Conservation (phyloP, 2,329 filamentous ascomycete genomes). For the Calonectria pauciramosa region DNA sequence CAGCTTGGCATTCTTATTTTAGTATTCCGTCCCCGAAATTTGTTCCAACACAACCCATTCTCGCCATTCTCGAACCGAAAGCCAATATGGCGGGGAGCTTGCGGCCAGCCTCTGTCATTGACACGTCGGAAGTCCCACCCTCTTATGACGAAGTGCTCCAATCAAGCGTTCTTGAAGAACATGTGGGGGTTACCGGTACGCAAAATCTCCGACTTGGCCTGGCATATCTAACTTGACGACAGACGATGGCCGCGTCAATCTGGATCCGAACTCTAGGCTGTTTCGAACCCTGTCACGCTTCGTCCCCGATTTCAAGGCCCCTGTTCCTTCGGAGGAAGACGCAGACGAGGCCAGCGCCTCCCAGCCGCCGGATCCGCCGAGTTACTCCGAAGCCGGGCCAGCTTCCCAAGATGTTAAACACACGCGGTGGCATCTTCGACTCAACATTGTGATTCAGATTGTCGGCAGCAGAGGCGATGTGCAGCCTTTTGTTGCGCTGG, state of each 20-base stretch:
- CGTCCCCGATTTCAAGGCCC: constrained; percentile 23
- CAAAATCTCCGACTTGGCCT: too few species aligned
- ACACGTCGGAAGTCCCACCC: neutral
- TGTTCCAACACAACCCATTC: neutral
- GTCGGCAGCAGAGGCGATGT: constrained; percentile 83
- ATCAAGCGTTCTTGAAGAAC: neutral
- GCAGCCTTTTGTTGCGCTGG: constrained; percentile 83
- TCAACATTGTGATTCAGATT: constrained; percentile 83
- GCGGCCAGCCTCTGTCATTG: neutral
- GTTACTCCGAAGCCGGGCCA: neutral
- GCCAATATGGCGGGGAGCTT: neutral
- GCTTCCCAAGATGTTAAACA: neutral
- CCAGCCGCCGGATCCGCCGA: neutral
- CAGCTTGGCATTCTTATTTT: neutral
- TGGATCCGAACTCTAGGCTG: constrained; percentile 25
- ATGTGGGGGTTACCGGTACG: neutral
- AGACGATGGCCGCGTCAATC: constrained; percentile 26
- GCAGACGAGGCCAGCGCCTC: neutral
- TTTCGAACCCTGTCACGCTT: constrained; percentile 25
- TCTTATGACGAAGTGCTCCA: neutral
- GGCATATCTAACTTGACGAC: neutral
- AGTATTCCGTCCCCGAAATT: neutral
- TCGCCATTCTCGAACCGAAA: neutral
- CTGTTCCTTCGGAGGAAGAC: neutral
- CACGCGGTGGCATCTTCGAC: neutral